Evolutionary conservation across 352 stramenopile genomes (phyloP).

Genomic region (Globisporangium radiosum): DNA sequence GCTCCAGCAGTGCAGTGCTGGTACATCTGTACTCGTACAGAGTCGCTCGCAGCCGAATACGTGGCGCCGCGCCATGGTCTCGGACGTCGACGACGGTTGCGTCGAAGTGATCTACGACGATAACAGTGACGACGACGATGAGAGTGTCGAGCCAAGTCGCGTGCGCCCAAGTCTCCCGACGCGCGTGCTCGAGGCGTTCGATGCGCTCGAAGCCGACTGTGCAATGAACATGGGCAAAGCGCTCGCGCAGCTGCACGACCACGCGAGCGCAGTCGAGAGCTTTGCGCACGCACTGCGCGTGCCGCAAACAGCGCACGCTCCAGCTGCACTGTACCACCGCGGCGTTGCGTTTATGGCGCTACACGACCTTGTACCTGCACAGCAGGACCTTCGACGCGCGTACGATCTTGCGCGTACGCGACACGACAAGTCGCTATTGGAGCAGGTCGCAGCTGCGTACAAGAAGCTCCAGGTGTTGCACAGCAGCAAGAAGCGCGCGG

Average conservation of each 20-base stretch:
- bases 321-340: constrained; percentile 56
- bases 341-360: constrained; percentile 59
- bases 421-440: constrained; percentile 28
- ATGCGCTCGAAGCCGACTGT: constrained; percentile 52
- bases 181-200: constrained; percentile 35
- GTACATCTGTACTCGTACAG: constrained; percentile 47
- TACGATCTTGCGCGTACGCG: constrained; percentile 47
- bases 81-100: constrained; percentile 36
- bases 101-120: constrained; percentile 74
- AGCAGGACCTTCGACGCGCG: constrained; percentile 62
- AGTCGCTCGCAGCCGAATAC: constrained; percentile 7
- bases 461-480: constrained; percentile 66
- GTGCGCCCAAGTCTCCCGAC: constrained; percentile 58
- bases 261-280: constrained; percentile 50
- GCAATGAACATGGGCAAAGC: constrained; percentile 83
- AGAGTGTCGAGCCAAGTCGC: constrained; percentile 37
- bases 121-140: constrained; percentile 45
- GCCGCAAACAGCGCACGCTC: constrained; percentile 38
- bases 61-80: constrained; percentile 55
- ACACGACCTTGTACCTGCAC: constrained; percentile 47
- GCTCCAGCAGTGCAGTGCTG: constrained; percentile 34
- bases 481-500: constrained; percentile 68
- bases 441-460: constrained; percentile 58
- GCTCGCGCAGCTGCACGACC: constrained; percentile 42
- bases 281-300: constrained; percentile 47